Base-by-base conservation (phyloP, 2,329 filamentous ascomycete genomes). In the Thielaviopsis populi region DNA sequence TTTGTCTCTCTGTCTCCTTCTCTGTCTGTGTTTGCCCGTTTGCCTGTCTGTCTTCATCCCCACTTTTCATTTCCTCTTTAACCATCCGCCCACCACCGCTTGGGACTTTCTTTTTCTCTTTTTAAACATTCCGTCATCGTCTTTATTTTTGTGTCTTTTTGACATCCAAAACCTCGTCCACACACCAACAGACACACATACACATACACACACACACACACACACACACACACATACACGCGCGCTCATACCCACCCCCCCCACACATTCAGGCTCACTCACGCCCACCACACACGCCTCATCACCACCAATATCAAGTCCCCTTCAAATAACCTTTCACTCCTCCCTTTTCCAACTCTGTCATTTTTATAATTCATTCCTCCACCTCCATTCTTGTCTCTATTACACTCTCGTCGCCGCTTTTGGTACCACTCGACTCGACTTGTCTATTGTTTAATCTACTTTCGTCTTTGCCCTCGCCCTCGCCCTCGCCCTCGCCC, bases 31-130 rank as follows among this genome's bases (percentile, higher is more conserved):
- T 53, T 15, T 19, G 42, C 30, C 22, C 10, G 24, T 17, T 30
- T 53, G 48, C 11, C 24, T 54, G 50, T 54, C 50, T 33, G 17
- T n/a, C 17, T 46, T 46, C 6, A 22, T 33, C 59, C 30, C 43
- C 59, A 43, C 43, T 61, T 61, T 46, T 48, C 10, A 33, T 61
- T 61, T 61, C 59, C 59, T 61, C 59, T 61, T 46, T 48, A 60
- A 56, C 53, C 53, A 33, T 19, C 24, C 24, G 53, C 37, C 53
- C 53, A 56, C 53, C 27, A 56, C 53, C 27, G 53, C 30, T 37
- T 56, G 13, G 27, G 53, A 30, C n/a, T n/a, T 27, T 48, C 41
- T 33, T 56, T 15, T 56, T 56, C 53, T 56, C 27, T 43, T 40
- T 33, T 11, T n/a, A 48, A 11, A 43, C 22, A 22, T 41, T 59